Evolutionary conservation across 768 basidiomycete species (phyloP).

Genomic region (Rhodocollybia butyracea): DNA sequence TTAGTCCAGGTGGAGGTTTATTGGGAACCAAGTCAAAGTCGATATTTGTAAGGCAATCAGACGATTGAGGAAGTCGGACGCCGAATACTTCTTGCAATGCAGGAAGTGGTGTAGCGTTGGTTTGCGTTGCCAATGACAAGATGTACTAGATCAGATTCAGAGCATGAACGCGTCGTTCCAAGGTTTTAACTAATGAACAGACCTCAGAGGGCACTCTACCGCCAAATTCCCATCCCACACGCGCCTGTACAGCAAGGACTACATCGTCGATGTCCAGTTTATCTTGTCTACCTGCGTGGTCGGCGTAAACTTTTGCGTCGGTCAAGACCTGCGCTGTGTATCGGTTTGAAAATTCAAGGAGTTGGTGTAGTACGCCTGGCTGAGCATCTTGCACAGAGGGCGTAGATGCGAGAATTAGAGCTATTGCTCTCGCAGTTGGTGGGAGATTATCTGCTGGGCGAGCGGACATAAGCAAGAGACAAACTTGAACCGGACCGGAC

Average conservation of each 20-base stretch:
- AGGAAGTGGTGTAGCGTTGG: conserved; percentile 77
- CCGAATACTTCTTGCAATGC: conserved; percentile 88
- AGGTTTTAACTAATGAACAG: conserved; percentile 4
- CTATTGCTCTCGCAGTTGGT: conserved; percentile 82
- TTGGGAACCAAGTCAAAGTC: conserved; percentile 88
- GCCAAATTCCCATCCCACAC: conserved; percentile 91
- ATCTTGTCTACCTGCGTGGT: conserved; percentile 75
- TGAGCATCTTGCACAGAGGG: conserved; percentile 85
- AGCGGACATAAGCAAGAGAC: conserved; percentile 10
- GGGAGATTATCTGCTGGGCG: conserved; percentile 66
- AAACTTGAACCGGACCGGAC: not conserved
- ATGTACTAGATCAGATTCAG: conserved; percentile 48
- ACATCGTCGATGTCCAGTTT: conserved; percentile 85
- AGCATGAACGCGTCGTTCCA: not conserved
- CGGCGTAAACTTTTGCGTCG: conserved; percentile 84
- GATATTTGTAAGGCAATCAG: conserved; percentile 73
- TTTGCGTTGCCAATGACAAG: conserved; percentile 77
- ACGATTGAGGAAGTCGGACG: conserved; percentile 67
- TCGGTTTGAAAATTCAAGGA: conserved; percentile 82
- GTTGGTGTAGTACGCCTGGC: conserved; percentile 81
- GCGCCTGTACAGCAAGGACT: conserved; percentile 77
- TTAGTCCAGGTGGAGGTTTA: conserved; percentile 74
- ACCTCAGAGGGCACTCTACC: conserved; percentile 90
- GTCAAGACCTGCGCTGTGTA: conserved; percentile 82
- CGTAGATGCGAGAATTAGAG: conserved; percentile 77